Percentiles rank a stretch among this genome's conserved stretches.
Conservation (phyloP, 306 rosid genomes). For the Coriaria nepalensis region DNA sequence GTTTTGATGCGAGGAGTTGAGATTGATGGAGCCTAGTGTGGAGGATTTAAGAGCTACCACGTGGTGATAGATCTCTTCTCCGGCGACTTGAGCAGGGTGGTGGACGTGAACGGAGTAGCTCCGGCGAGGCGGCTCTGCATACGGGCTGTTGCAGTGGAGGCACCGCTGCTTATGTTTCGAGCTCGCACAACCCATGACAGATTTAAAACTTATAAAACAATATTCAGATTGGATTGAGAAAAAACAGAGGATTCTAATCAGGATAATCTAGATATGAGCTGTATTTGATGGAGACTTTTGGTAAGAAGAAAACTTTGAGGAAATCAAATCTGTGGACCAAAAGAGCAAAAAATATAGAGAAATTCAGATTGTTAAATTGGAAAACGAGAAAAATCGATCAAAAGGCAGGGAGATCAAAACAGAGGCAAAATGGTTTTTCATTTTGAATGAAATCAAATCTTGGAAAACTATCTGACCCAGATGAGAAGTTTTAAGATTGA, state of each 20-base stretch:
- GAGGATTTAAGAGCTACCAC: slow-evolving; percentile 75
- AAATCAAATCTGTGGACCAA: background rate
- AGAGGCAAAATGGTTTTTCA: background rate
- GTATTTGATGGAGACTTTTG: background rate
- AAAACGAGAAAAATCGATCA: background rate
- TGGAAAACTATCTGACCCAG: background rate
- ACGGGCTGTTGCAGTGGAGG: slow-evolving; percentile 49
- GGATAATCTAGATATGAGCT: background rate
- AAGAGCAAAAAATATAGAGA: background rate
- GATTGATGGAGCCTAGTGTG: slow-evolving; percentile 59
- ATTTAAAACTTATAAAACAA: too few species aligned
- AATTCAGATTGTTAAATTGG: background rate
- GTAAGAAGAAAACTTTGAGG: background rate
- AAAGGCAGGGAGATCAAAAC: background rate
- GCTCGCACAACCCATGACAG: slow-evolving; percentile 71
- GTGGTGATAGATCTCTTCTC: slow-evolving; percentile 41
- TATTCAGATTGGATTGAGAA: background rate
- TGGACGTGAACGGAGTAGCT: slow-evolving; percentile 80
- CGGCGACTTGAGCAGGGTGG: slow-evolving; percentile 48
- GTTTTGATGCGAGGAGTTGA: slow-evolving; percentile 14
- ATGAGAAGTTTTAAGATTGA: too few species aligned
- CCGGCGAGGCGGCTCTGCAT: slow-evolving; percentile 46
- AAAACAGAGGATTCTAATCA: background rate
- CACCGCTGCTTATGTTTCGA: slow-evolving; percentile 61
- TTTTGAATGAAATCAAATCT: background rate